Evolutionary conservation across 108 stramenopile genomes (phyloP), one percentile per base, ranked within the genome.

Genomic region (Conticribra weissflogii): DNA sequence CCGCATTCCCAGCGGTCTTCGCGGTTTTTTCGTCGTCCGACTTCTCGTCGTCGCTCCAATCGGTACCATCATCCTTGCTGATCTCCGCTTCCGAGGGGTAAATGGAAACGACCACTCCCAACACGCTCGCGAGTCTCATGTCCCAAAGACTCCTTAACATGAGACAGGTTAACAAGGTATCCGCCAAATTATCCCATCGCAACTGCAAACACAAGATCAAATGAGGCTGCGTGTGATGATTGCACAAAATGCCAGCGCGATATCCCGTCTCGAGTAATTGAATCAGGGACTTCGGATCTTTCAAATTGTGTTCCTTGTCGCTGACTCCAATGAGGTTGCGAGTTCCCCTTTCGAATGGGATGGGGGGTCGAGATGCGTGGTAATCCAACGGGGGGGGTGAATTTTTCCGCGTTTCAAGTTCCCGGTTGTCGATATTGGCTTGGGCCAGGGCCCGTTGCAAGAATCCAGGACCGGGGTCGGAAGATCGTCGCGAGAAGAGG

Each of bases 71-170:
- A 24, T 29, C 58, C 4, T 24, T 8, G 5, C 47, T 41, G 18
- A 31, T 18, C 50, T 47, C 52, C 21, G 34, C 47, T 56, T 79
- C 72, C 33, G 72, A 68, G 4, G 72, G 72, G 59, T 68, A 45
- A 47, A 79, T 60, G 3, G 78, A 73, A 34, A 79, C 73, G 55
- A 79, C 62, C 8, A 79, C 78, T 18, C 72, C 78, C 59, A 79
- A 36, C 17, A 73, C 72, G 54, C 72, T 74, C 2, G 72, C 78
- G 4, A 79, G 72, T 36, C 78, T 79, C 66, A 79, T 61, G 52
- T 79, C 78, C 78, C 78, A 79, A 5, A 79, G 58, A 51, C 66
- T 68, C 51, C 78, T 17, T 7, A 79, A 66, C 78, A 79, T 79
- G 50, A 79, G 78, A 59, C 78, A 79, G 14, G 72, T 79, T 52